These are phyloP conservation scores for Phyllosticta citribraziliensis DNA, from an alignment of 2,329 filamentous ascomycete species.

Conservation along the genomic window DNA sequence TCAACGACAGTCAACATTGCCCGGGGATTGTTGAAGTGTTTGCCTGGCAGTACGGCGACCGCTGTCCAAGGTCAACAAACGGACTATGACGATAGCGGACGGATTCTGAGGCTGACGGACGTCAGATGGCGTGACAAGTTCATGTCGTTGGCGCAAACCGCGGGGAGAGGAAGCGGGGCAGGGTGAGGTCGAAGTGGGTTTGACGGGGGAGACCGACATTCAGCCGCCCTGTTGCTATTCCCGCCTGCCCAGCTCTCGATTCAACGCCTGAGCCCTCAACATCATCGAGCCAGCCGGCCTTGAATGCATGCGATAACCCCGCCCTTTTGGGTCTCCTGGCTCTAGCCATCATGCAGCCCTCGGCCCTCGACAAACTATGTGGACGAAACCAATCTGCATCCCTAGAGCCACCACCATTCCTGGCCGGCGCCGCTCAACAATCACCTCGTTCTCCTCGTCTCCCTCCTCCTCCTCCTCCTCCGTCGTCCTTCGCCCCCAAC, in stretches of 20 bases:
- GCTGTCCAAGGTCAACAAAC: background rate
- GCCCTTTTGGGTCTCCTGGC: conserved; percentile 2
- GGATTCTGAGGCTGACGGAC: background rate
- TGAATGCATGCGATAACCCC: conserved; percentile 8
- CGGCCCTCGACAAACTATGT: conserved; percentile 22
- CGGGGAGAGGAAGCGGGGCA: background rate
- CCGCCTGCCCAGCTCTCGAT: background rate
- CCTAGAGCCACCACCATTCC: conserved; percentile 18
- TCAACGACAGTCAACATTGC: background rate
- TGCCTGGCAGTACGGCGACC: background rate
- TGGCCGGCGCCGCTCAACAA: conserved; percentile 7
- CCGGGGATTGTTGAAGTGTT: background rate
- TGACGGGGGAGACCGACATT: background rate
- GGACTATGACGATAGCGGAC: background rate
- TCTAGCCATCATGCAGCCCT: conserved; percentile 10
- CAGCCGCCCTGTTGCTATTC: background rate
- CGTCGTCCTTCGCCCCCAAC: background rate
- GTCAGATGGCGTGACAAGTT: background rate
- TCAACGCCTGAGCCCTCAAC: background rate
- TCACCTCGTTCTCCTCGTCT: background rate
- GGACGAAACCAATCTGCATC: conserved; percentile 24
- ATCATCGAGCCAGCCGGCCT: background rate
- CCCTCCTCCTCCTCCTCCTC: background rate
- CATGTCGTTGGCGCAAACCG: background rate
- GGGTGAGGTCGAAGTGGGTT: background rate